Percentiles rank a stretch among this genome's conserved stretches.
These are phyloP conservation scores for Cyberlindnera maritima DNA, from an alignment of 805 yeast genomes.

Conservation along the genomic window DNA sequence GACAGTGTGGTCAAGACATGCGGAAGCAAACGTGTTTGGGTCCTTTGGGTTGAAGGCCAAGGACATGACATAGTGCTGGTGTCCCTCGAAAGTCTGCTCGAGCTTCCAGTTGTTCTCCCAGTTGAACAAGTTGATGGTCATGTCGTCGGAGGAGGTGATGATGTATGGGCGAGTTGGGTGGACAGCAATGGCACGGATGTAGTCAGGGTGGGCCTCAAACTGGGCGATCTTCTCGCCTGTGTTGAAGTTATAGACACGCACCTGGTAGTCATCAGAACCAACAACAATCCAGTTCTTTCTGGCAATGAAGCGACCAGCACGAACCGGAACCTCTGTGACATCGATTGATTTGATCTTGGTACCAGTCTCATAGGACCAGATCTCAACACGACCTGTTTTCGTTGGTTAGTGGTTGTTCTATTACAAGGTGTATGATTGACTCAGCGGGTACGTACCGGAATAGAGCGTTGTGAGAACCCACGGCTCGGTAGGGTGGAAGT, in stretches of 20 bases:
- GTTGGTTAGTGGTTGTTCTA: not conserved
- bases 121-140: slow-evolving; percentile 91
- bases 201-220: slow-evolving; percentile 98
- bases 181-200: slow-evolving; percentile 87
- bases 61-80: slow-evolving; percentile 92
- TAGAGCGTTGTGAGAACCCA: slow-evolving; percentile 92
- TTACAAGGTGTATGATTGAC: not conserved
- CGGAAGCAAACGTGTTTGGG: slow-evolving; percentile 95
- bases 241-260: slow-evolving; percentile 91
- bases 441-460: slow-evolving; percentile 57
- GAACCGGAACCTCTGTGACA: slow-evolving; percentile 93
- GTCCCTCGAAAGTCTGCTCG: slow-evolving; percentile 92
- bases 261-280: slow-evolving; percentile 93
- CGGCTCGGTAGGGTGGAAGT: slow-evolving; percentile 97
- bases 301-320: slow-evolving; percentile 93
- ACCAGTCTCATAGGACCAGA: slow-evolving; percentile 90
- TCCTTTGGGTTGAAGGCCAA: slow-evolving; percentile 96
- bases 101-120: slow-evolving; percentile 94
- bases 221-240: slow-evolving; percentile 93
- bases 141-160: slow-evolving; percentile 88
- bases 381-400: slow-evolving; percentile 55
- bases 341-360: slow-evolving; percentile 84
- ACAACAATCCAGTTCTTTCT: slow-evolving; percentile 96
- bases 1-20: slow-evolving; percentile 93
- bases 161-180: slow-evolving; percentile 92